phyloP scores from a whole-genome alignment of 2,329 filamentous ascomycete species.

The Nannizziopsis arthrosporioides region DNA sequence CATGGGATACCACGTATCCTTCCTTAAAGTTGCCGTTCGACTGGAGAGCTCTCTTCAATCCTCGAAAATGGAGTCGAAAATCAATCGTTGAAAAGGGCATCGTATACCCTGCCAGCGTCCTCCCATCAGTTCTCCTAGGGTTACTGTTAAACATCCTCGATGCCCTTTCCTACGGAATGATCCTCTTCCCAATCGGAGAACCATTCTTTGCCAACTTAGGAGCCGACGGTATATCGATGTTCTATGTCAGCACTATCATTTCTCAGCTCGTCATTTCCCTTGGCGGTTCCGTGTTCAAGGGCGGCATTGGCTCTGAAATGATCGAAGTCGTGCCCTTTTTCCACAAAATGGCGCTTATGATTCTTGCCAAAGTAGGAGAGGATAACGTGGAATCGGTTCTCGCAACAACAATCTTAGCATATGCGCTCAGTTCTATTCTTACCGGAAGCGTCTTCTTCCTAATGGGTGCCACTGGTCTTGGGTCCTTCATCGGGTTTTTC shows the following conservation, averaged over 20 bases:
- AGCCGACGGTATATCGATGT: conserved; percentile 92
- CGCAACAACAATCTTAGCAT: conserved; percentile 86
- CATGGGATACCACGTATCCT: background rate
- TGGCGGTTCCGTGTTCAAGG: conserved; percentile 75
- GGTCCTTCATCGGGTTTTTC: conserved; percentile 92
- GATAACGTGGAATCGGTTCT: conserved; percentile 76
- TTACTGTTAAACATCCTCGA: conserved; percentile 86
- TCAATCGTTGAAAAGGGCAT: conserved; percentile 54
- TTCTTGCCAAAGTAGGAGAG: conserved; percentile 64
- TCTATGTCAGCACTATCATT: conserved; percentile 94
- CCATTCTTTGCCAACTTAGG: conserved; percentile 76
- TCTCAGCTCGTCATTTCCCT: conserved; percentile 81
- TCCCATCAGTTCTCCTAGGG: conserved; percentile 81
- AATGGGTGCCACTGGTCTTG: conserved; percentile 76
- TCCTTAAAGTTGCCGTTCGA: conserved; percentile 9
- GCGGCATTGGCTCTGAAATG: conserved; percentile 89
- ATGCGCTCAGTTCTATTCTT: conserved; percentile 77
- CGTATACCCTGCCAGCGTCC: conserved; percentile 54
- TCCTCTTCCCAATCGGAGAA: conserved; percentile 82
- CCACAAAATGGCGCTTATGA: conserved; percentile 92
- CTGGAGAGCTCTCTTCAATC: conserved; percentile 40
- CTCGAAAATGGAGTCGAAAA: conserved; percentile 60
- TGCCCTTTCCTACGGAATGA: conserved; percentile 92
- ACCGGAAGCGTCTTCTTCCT: conserved; percentile 86
- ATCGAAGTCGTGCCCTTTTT: conserved; percentile 99